These are phyloP conservation scores for Phytophthora sansomeana DNA, from an alignment of 352 stramenopile genomes.

Conservation along the genomic window DNA sequence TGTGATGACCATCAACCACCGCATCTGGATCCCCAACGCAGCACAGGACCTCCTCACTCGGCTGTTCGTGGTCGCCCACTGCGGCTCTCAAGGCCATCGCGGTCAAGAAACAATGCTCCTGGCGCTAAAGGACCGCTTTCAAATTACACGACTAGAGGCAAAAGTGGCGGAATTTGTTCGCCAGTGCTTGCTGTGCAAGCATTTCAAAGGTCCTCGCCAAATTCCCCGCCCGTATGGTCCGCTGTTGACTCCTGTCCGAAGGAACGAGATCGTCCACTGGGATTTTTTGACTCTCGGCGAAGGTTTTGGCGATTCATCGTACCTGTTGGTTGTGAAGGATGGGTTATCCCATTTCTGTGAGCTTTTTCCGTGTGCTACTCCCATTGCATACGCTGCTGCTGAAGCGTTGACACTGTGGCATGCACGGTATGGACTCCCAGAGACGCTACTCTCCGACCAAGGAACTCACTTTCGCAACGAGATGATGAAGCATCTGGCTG, in stretches of 20 bases:
- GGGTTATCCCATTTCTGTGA: no score
- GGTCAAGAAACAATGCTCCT: no score
- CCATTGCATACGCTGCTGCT: conserved; percentile 8
- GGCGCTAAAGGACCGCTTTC: no score
- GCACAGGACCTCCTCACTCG: no score
- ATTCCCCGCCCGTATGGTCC: no score
- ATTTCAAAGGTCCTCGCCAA: no score
- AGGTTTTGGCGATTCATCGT: conserved; percentile 4
- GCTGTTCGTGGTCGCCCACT: no score
- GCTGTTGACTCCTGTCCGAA: no score
- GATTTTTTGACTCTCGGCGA: conserved; percentile 8
- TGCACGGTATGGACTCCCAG: conserved; percentile 17
- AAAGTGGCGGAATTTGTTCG: no score
- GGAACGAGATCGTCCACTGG: conserved; percentile 14
- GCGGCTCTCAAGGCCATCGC: no score
- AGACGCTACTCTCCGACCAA: conserved; percentile 27
- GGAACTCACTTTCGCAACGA: conserved; percentile 31
- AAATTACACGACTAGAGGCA: no score
- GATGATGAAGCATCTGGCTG: not conserved
- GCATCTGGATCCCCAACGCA: conserved; percentile 7
- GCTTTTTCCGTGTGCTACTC: conserved; percentile 13
- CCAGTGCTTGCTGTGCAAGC: no score
- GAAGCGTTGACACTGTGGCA: conserved; percentile 4
- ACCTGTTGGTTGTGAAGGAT: conserved; percentile 35
- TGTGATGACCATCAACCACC: not conserved